Percentiles rank a stretch among this genome's conserved stretches.
These are phyloP conservation scores for Sporothrix pallida DNA, from an alignment of 2,329 filamentous ascomycete genomes.

Conservation along the genomic window DNA sequence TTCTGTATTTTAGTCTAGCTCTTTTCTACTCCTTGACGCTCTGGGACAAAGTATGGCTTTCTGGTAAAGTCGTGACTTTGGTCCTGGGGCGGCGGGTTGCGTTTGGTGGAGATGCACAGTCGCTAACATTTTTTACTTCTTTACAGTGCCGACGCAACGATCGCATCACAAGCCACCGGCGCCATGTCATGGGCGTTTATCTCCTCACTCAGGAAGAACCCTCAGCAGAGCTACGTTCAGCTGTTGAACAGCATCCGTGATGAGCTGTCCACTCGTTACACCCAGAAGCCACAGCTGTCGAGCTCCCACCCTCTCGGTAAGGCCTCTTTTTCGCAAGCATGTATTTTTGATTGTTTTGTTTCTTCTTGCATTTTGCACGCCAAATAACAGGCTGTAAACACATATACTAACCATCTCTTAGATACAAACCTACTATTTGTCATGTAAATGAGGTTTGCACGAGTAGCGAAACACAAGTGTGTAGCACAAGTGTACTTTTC, in stretches of 20 bases:
- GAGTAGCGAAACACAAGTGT: neutral
- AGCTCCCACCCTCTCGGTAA: slow-evolving; percentile 94
- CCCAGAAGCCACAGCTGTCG: slow-evolving; percentile 94
- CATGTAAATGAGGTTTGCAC: slow-evolving; percentile 53
- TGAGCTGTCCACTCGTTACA: slow-evolving; percentile 83
- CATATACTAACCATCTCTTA: slow-evolving; percentile 43
- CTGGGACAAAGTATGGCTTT: slow-evolving; percentile 9
- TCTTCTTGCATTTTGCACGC: neutral
- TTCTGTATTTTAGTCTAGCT: neutral
- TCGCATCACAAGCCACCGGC: slow-evolving; percentile 86
- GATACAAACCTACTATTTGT: slow-evolving; percentile 71
- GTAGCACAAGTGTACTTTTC: neutral
- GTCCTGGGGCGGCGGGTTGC: slow-evolving; percentile 17
- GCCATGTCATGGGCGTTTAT: slow-evolving; percentile 99
- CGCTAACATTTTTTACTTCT: slow-evolving; percentile 20
- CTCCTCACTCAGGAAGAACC: slow-evolving; percentile 85
- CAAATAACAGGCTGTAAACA: too few species aligned
- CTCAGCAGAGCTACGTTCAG: slow-evolving; percentile 94
- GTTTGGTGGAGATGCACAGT: slow-evolving; percentile 38
- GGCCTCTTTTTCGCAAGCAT: slow-evolving; percentile 41
- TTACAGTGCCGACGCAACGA: slow-evolving; percentile 82
- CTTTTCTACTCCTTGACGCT: neutral
- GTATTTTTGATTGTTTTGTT: slow-evolving; percentile 26
- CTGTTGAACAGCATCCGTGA: slow-evolving; percentile 94
- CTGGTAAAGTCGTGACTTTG: slow-evolving; percentile 3